phyloP scores from a whole-genome alignment of 352 stramenopile species.

The Pythium oligandrum region DNA sequence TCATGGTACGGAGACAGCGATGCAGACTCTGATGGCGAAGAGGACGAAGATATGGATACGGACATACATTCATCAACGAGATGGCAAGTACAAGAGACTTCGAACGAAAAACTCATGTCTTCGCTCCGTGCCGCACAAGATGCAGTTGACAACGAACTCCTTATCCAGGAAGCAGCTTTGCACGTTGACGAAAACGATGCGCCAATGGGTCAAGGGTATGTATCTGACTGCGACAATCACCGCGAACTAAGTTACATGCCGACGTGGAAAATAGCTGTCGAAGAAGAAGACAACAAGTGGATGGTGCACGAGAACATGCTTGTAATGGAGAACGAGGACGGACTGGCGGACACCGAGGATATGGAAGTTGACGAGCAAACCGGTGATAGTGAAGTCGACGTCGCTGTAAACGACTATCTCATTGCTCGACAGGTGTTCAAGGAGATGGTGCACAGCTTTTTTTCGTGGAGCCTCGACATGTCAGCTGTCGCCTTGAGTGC shows the following conservation, averaged over 20 bases:
- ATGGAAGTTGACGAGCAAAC: conserved; percentile 19
- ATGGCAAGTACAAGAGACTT: conserved; percentile 7
- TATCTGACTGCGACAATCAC: conserved; percentile 60
- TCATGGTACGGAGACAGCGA: conserved; percentile 60
- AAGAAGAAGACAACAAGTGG: conserved; percentile 52
- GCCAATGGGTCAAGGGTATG: conserved; percentile 60
- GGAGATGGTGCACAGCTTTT: conserved; percentile 34
- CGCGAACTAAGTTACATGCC: conserved; percentile 22
- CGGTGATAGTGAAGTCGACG: conserved; percentile 12
- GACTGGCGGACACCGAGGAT: conserved; percentile 24
- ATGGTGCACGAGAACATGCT: not conserved
- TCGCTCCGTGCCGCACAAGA: conserved; percentile 39
- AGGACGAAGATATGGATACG: conserved; percentile 10
- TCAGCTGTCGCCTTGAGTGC: conserved; percentile 66
- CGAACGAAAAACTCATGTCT: conserved; percentile 35
- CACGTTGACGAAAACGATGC: conserved; percentile 32
- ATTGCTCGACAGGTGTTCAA: conserved; percentile 60
- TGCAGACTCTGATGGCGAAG: conserved; percentile 33
- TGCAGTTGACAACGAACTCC: conserved; percentile 44
- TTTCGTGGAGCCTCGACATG: conserved; percentile 41
- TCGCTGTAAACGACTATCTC: conserved; percentile 49
- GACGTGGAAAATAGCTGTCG: conserved; percentile 11
- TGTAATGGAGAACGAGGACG: conserved; percentile 10
- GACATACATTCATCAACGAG: not conserved
- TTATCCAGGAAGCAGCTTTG: conserved; percentile 21